Evolutionary conservation across 23 red algal species (phyloP).

Genomic region (Gracilariopsis chorda): DNA sequence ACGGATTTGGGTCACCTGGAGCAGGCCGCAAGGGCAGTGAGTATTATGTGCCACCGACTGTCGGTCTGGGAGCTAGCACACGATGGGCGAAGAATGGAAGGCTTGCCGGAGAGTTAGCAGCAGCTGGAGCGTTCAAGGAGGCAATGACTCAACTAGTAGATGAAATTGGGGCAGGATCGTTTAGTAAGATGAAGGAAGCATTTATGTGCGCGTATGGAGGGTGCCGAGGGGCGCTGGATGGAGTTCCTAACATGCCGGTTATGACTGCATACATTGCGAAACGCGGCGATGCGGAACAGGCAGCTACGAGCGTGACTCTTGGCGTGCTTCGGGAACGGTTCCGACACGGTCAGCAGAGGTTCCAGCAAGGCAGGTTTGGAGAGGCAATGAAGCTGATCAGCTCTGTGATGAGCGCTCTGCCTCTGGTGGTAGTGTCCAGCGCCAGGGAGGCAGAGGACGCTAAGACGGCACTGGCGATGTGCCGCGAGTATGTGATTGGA

Average conservation of each 20-base stretch:
- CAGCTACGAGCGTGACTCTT: slow-evolving; percentile 43
- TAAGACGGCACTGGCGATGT: slow-evolving; percentile 50
- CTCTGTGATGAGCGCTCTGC: slow-evolving; percentile 62
- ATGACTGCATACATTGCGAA: slow-evolving; percentile 42
- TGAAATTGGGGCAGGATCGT: slow-evolving; percentile 66
- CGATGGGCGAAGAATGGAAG: slow-evolving; percentile 55
- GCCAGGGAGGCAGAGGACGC: slow-evolving; percentile 74
- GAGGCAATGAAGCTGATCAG: slow-evolving; percentile 72
- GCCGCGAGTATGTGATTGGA: slow-evolving; percentile 92
- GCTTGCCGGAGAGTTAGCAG: slow-evolving; percentile 82
- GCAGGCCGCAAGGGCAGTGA: slow-evolving; percentile 7
- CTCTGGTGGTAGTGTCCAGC: slow-evolving; percentile 71
- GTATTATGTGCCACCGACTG: slow-evolving; percentile 79
- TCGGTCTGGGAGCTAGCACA: slow-evolving; percentile 22
- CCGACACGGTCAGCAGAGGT: slow-evolving; percentile 28
- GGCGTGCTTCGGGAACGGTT: slow-evolving; percentile 55
- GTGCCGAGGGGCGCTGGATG: slow-evolving; percentile 51
- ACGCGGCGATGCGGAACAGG: slow-evolving; percentile 12
- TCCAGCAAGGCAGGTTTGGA: slow-evolving; percentile 78
- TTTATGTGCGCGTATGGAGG: slow-evolving; percentile 64
- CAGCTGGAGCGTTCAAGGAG: slow-evolving; percentile 83
- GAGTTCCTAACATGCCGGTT: slow-evolving; percentile 24
- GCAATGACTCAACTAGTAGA: slow-evolving; percentile 64
- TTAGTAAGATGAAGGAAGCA: slow-evolving; percentile 58
- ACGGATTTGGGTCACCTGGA: background rate